Evolutionary conservation across 345 rosid species (phyloP), one percentile per base, ranked within the genome.

Genomic region (Dipteronia dyeriana): DNA sequence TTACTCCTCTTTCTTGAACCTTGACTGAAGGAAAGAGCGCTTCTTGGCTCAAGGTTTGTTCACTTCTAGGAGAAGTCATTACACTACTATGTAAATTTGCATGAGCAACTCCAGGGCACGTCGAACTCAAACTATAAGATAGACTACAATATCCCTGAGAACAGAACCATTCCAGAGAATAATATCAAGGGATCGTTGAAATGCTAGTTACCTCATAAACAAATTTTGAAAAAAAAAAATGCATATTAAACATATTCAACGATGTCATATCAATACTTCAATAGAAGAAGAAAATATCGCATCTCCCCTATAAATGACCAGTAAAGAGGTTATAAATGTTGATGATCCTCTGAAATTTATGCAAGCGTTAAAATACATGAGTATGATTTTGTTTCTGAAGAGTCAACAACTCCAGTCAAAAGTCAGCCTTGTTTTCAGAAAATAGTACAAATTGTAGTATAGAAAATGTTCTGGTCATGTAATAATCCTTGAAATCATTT

Each of bases 101-200:
- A 76, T 53, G 77, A 54, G 74, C 76, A 81, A 49, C 77, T 60
- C 79, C 85, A 81, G 82, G 71, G 62, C 76, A 78, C 71, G 59
- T 53, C 7, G 81, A 75, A 49, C 62, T 79, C 72, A 84, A 79
- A 70, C 67, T 74, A 41, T 67, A 77, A 29, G 85, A 79, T 61
- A 88, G 75, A 74, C 83, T 82, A 81, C 85, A 82, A 75, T 43
- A 86, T 38, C 77, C 84, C 99, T 95, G 91, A 49, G 41, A 47
- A 73, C 75, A 63, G 80, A 66, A 59, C 16, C 67, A 76, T 11
- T n/a, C 11, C 2, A 26, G 41, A 23, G 13, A 22, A 65, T 10
- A 4, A 60, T 29, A 45, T 70, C 41, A 75, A 22, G 23, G 8
- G 26, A 75, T 66, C 26, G 53, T 68, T 49, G 39, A 49, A 53